Conservation (phyloP, 1,284 basidiomycete genomes). For the Puccinia horiana region DNA sequence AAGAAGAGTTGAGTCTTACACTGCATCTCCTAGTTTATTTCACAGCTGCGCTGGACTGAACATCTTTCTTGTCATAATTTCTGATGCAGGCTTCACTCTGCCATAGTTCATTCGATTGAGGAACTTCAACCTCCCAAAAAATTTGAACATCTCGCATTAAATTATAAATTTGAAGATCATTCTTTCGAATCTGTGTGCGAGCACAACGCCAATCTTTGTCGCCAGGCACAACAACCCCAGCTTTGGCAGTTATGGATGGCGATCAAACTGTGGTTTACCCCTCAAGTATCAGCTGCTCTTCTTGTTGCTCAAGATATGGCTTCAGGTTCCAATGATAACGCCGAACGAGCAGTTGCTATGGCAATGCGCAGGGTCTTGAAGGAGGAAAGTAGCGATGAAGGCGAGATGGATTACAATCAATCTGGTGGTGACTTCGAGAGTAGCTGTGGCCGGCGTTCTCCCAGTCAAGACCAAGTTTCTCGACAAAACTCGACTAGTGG, state of each 20-base stretch:
- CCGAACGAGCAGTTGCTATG: constrained; percentile 27
- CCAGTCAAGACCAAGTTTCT: constrained; percentile 18
- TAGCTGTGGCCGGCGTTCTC: constrained; percentile 15
- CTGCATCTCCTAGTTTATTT: background rate
- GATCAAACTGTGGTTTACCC: constrained; percentile 26
- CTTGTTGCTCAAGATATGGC: constrained; percentile 18
- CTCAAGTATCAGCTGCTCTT: constrained; percentile 21
- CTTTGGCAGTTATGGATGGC: constrained; percentile 35
- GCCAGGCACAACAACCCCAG: background rate
- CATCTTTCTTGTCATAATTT: background rate
- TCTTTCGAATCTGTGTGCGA: constrained; percentile 32
- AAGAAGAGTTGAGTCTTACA: constrained; percentile 27
- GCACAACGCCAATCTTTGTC: constrained; percentile 35
- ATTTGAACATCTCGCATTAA: constrained; percentile 25
- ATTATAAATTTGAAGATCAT: constrained; percentile 34
- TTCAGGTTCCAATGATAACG: background rate
- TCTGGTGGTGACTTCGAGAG: constrained; percentile 23
- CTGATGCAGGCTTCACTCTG: background rate
- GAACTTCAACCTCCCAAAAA: constrained; percentile 8
- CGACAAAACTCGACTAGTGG: constrained; percentile 18
- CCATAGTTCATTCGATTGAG: constrained; percentile 14
- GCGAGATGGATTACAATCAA: constrained; percentile 33
- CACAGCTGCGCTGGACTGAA: background rate
- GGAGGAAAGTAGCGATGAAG: constrained; percentile 41
- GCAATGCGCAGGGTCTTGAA: constrained; percentile 36